Conservation (phyloP, 345 rosid species). For the Rhizophora apiculata region DNA sequence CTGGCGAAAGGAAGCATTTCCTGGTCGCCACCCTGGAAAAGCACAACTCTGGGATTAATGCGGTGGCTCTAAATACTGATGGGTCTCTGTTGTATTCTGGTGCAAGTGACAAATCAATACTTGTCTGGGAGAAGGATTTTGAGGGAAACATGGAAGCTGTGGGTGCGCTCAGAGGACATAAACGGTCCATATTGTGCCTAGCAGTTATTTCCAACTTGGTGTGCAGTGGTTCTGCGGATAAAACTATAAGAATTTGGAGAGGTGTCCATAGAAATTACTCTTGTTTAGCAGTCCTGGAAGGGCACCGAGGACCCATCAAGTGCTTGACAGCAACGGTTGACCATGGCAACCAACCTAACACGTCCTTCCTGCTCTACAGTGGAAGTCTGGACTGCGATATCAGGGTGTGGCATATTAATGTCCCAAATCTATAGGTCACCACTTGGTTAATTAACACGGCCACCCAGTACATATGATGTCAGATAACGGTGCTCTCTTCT, state of each 20-base stretch:
- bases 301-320: constrained; percentile 85
- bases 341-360: constrained; percentile 20
- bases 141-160: constrained; percentile 39
- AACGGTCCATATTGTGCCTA: constrained; percentile 64
- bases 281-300: constrained; percentile 66
- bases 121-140: constrained; percentile 64
- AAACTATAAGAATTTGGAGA: constrained; percentile 70
- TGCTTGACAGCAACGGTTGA: constrained; percentile 65
- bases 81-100: constrained; percentile 64
- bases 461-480: neutral
- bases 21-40: constrained; percentile 49
- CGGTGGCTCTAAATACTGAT: constrained; percentile 57
- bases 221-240: constrained; percentile 87
- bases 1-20: constrained; percentile 49
- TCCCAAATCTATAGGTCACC: constrained; percentile 31
- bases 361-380: constrained; percentile 56
- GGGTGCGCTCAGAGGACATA: constrained; percentile 69
- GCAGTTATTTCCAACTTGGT: constrained; percentile 51
- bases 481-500: neutral
- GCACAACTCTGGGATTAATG: constrained; percentile 74
- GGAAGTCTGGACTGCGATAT: constrained; percentile 85
- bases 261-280: constrained; percentile 38
- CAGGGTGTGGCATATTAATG: constrained; percentile 68
- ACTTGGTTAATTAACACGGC: neutral
- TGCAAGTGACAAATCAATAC: constrained; percentile 60